Evolutionary conservation across 345 rosid genomes (phyloP).

Genomic region (Populus alba): DNA sequence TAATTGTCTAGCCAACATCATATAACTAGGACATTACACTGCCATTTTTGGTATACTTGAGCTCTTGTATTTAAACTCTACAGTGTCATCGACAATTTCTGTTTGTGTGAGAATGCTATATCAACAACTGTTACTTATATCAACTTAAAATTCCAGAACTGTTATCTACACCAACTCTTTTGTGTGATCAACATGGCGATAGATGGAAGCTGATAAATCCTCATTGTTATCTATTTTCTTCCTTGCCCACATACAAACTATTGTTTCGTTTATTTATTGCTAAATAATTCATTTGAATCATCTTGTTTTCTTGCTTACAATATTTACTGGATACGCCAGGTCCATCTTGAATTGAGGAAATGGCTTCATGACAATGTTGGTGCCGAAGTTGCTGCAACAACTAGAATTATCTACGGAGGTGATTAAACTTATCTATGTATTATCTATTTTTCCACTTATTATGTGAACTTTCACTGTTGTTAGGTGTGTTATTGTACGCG

Average conservation of each 20-base stretch:
- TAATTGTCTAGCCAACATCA: background rate
- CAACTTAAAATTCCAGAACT: background rate
- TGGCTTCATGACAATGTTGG: slow-evolving; percentile 59
- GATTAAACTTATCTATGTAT: background rate
- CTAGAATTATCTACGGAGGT: slow-evolving; percentile 81
- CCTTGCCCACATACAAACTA: too few relatives aligned
- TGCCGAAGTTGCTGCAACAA: slow-evolving; percentile 53
- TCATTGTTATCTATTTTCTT: too few relatives aligned
- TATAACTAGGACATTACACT: background rate
- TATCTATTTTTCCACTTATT: background rate
- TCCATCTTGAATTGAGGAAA: slow-evolving; percentile 62
- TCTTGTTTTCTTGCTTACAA: background rate
- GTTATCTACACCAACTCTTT: background rate
- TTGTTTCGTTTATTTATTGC: background rate
- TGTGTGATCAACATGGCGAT: background rate
- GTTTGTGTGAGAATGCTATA: background rate
- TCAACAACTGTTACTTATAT: background rate
- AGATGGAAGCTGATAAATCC: background rate
- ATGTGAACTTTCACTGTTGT: background rate
- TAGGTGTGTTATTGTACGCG: background rate
- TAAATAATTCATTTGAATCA: background rate
- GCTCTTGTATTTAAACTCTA: background rate
- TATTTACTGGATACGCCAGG: slow-evolving; percentile 31
- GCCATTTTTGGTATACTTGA: background rate
- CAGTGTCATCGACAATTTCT: background rate